phyloP scores from a whole-genome alignment of 2,329 filamentous ascomycete genomes.

The Paecilomyces fulvus region DNA sequence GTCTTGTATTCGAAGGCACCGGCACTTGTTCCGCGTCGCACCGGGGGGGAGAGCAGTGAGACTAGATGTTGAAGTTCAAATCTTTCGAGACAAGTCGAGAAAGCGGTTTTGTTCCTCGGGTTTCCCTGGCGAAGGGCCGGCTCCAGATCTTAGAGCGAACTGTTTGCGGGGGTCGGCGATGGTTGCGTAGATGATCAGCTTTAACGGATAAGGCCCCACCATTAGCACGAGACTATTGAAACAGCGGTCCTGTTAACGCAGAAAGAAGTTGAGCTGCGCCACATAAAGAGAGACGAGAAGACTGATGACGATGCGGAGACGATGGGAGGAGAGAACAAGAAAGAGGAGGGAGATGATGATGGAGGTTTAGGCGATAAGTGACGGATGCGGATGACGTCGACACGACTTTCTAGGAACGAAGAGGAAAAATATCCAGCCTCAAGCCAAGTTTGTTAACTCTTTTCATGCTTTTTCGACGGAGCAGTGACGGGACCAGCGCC shows the following conservation, averaged over 20 bases:
- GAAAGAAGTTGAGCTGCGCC: background rate
- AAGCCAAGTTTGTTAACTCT: background rate
- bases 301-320: conserved; percentile 2
- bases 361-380: conserved; percentile 4
- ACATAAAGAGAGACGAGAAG: conserved; percentile 3
- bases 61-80: background rate
- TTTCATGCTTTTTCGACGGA: background rate
- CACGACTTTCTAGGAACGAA: conserved; percentile 8
- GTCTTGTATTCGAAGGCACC: conserved; percentile 1
- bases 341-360: background rate
- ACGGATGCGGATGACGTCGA: conserved; percentile 30
- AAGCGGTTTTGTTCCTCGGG: background rate
- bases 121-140: conserved; percentile 23
- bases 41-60: conserved; percentile 4
- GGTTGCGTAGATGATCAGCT: conserved; percentile 1
- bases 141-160: conserved; percentile 15
- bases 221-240: background rate
- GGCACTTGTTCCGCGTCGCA: background rate
- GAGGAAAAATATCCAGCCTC: too few species aligned
- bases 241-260: background rate
- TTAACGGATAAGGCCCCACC: background rate
- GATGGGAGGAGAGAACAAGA: background rate
- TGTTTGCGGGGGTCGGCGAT: conserved; percentile 18
- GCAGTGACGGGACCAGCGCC: background rate
- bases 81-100: background rate